These are phyloP conservation scores for Citrus inodora DNA, from an alignment of 345 rosid species.

Conservation along the genomic window DNA sequence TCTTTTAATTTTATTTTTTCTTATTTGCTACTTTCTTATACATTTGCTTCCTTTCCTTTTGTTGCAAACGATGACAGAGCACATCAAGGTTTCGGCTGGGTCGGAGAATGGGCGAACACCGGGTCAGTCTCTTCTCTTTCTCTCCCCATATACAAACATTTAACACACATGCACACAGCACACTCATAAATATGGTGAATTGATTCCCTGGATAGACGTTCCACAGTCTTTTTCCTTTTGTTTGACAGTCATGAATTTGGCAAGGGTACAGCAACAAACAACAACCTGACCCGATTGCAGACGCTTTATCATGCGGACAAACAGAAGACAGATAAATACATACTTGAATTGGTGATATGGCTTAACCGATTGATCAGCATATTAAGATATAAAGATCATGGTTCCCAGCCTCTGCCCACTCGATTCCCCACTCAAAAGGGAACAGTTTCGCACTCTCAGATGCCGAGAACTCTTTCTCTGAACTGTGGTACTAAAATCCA, in stretches of 20 bases:
- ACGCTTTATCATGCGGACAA: conserved; percentile 81
- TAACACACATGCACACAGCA: neutral
- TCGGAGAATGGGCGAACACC: conserved; percentile 96
- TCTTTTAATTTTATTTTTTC: neutral
- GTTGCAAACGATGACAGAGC: conserved; percentile 46
- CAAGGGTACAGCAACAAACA: conserved; percentile 15
- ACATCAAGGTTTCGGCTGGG: conserved; percentile 95
- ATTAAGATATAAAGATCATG: conserved; percentile 44
- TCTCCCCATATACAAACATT: neutral
- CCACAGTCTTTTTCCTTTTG: neutral
- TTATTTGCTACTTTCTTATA: neutral
- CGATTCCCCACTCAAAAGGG: conserved; percentile 36
- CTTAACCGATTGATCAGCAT: conserved; percentile 65
- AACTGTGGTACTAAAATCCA: conserved; percentile 16
- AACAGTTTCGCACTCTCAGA: conserved; percentile 23
- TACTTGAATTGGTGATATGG: conserved; percentile 76
- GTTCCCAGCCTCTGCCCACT: conserved; percentile 29
- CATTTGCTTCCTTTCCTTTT: conserved; percentile 5
- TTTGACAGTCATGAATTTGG: conserved; percentile 33
- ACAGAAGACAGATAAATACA: conserved; percentile 52
- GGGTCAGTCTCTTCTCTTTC: conserved; percentile 45
- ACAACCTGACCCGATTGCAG: conserved; percentile 60
- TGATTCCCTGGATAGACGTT: neutral
- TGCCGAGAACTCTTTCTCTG: conserved; percentile 34
- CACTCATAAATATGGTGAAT: neutral